Evolutionary conservation across 441 rosid genomes (phyloP), one percentile per base, ranked within the genome.

Genomic region (Biscutella laevigata): DNA sequence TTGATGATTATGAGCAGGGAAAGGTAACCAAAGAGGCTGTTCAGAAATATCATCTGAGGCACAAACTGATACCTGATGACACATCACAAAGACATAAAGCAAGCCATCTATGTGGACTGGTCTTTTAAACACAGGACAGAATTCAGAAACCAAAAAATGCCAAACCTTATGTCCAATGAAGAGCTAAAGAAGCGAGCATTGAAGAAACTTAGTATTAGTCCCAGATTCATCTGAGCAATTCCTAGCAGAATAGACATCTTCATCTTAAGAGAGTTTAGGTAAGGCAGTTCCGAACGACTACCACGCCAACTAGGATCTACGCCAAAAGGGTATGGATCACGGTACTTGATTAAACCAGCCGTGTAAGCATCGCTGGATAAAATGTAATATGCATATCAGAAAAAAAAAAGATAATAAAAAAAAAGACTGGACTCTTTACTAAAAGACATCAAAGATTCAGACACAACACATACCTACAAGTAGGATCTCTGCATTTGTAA

Each of bases 281-380:
- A 91, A 35, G 98, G 98, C 64, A 91, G 71, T 69, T 91, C 98
- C 11, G 95, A 15, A 64, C 98, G 96, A 74, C 96, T 91, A 72
- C 98, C 98, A 59, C 96, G 96, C 98, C 98, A 91, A 64, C 94
- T 81, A 53, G 98, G 98, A 81, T 91, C 98, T 39, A 91, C 95
- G 37, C 98, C 98, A 69, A 91, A 91, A 38, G 98, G 94, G 74
- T 87, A 91, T 27, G 95, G 69, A 76, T 81, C 95, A 64, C 58
- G 86, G 69, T 68, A 72, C 74, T 87, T 91, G 37, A 84, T 33
- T 69, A 91, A 75, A 58, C 98, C 98, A 53, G 34, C 78, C 9
- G 82, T 41, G 21, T 48, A 16, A n/a, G 94, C 90, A 77, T 91
- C 86, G 53, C 98, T 91, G 79, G 41, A 71, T 42, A 61, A 55